These are phyloP conservation scores for Elsinoe necatrix DNA, from an alignment of 2,329 filamentous ascomycete species.

Conservation along the genomic window DNA sequence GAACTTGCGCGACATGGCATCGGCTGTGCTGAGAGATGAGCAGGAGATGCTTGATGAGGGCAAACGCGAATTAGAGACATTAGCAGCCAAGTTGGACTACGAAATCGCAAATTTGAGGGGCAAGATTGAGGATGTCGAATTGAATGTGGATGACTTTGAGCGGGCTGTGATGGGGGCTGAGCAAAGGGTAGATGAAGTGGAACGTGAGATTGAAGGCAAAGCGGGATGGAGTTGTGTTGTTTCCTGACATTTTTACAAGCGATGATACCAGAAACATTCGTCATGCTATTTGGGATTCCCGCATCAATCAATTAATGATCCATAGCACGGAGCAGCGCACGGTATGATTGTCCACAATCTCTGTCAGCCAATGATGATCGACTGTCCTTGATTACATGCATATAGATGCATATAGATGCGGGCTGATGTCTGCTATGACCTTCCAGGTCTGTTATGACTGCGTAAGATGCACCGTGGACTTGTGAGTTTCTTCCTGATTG, in stretches of 20 bases:
- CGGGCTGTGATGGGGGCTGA: conserved; percentile 54
- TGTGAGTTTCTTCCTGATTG: neutral
- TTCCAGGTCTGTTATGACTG: neutral
- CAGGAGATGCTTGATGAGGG: conserved; percentile 59
- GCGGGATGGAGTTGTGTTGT: conserved; percentile 25
- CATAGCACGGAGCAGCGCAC: no score
- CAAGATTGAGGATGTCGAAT: conserved; percentile 80
- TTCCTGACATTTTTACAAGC: conserved; percentile 10
- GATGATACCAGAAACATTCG: neutral
- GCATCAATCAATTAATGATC: no score
- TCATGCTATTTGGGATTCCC: neutral
- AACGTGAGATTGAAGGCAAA: conserved; percentile 48
- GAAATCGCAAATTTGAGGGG: conserved; percentile 73
- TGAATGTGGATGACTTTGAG: conserved; percentile 71
- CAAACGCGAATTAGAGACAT: conserved; percentile 68
- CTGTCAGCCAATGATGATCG: neutral
- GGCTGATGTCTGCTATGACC: neutral
- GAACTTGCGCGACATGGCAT: conserved; percentile 56
- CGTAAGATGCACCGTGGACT: neutral
- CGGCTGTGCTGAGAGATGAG: conserved; percentile 62
- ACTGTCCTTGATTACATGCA: neutral
- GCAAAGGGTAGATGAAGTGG: conserved; percentile 39
- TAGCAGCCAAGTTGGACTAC: conserved; percentile 83
- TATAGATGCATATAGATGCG: neutral
- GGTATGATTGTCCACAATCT: neutral